Evolutionary conservation across 768 basidiomycete species (phyloP), one percentile per base, ranked within the genome.

Genomic region (Lentinula guzmanii): DNA sequence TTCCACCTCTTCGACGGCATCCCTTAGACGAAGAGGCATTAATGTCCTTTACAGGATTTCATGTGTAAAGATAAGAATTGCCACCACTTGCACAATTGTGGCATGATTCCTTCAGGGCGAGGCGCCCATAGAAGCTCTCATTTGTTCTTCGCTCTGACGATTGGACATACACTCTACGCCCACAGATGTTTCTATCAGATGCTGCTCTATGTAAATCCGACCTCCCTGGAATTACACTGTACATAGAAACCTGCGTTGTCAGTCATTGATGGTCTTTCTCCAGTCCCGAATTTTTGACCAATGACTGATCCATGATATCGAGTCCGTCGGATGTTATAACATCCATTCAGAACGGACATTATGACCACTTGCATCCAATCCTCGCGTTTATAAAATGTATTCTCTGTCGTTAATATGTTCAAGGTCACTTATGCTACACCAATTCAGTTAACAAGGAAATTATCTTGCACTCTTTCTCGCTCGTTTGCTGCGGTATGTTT

Each of bases 11-110:
- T 16, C 80, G 82, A 57, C 82, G 89, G 52, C 89, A 90, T 69
- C 86, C 86, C 2, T 70, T 87, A 58, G 89, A 91, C 68, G 87
- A 90, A 70, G 80, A 83, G 68, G 85, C 86, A 5, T 75, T 91
- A 54, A 87, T 87, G 78, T 81, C 82, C 1, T 82, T 87, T 64
- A 71, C 78, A 6, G 51, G 59, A 28, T 46, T 59, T 13, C 51
- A 2, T 24, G 59, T 33, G 21, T 52, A 43, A 52, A 34, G 3
- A 5, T 4, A 11, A 21, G 10, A 52, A 43, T 6, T n/a, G 52
- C n/a, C 6, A 13, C 11, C 24, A 18, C 24, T 5, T 37, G 11
- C 15, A 4, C 24, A 9, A 15, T 9, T 41, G 34, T 55, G 34
- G 34, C 53, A 21, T 24, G 35, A 24, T 15, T 6, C n/a, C 35